Evolutionary conservation across 805 yeast genomes (phyloP).

Genomic region (Lachancea kluyveri): DNA sequence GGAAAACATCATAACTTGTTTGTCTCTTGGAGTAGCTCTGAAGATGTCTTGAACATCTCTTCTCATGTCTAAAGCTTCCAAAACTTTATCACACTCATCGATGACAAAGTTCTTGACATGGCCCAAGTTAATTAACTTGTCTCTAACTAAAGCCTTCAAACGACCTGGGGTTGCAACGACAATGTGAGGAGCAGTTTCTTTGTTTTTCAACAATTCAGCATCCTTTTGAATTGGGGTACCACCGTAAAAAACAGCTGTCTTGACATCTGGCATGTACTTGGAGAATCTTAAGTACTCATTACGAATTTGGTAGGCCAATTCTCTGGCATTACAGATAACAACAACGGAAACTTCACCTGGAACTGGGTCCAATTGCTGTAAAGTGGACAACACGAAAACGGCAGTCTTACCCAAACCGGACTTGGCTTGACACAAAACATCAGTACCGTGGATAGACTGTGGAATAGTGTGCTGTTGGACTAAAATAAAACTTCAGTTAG

Average conservation of each 20-base stretch:
- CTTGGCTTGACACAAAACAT: constrained; percentile 97
- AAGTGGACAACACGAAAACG: constrained; percentile 89
- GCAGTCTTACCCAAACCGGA: constrained; percentile 99
- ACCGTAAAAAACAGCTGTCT: constrained; percentile 95
- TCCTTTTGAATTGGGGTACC: constrained; percentile 86
- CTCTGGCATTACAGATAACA: constrained; percentile 97
- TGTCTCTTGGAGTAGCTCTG: constrained; percentile 95
- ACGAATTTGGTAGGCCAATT: constrained; percentile 95
- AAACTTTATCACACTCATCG: constrained; percentile 97
- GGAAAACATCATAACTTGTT: constrained; percentile 99
- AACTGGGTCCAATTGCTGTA: constrained; percentile 95
- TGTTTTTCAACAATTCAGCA: constrained; percentile 79
- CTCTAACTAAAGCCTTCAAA: constrained; percentile 87
- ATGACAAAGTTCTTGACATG: constrained; percentile 91
- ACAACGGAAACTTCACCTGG: constrained; percentile 94
- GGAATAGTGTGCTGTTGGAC: constrained; percentile 99
- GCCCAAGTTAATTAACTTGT: constrained; percentile 78
- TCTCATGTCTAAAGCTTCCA: constrained; percentile 91
- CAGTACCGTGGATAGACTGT: constrained; percentile 95
- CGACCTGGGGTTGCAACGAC: constrained; percentile 99
- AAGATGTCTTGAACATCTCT: constrained; percentile 97
- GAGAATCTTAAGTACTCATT: constrained; percentile 97
- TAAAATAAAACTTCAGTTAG: constrained; percentile 23
- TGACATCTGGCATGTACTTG: constrained; percentile 96
- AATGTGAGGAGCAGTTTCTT: constrained; percentile 93